phyloP scores from a whole-genome alignment of 1,139 yeast genomes.

The Geotrichum klebahnii region DNA sequence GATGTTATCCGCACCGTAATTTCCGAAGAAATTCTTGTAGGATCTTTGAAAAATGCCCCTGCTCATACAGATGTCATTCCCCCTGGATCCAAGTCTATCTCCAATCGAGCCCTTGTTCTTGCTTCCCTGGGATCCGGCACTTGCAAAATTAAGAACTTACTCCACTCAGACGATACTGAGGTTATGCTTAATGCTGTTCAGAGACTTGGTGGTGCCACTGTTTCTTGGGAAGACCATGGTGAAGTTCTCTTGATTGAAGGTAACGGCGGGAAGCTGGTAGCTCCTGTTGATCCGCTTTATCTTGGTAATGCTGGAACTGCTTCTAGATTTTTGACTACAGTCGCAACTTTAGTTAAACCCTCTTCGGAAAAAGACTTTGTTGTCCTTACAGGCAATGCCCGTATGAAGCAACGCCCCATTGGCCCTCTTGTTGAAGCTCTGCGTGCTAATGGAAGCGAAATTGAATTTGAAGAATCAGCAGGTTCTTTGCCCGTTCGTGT shows the following conservation, averaged over 20 bases:
- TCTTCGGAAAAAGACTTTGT: conserved; percentile 48
- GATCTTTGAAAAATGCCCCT: conserved; percentile 43
- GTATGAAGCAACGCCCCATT: conserved; percentile 97
- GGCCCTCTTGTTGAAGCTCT: conserved; percentile 95
- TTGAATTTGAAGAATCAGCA: conserved; percentile 63
- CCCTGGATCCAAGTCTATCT: conserved; percentile 96
- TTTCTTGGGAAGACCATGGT: conserved; percentile 72
- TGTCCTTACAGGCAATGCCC: conserved; percentile 82
- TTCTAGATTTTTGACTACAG: conserved; percentile 86
- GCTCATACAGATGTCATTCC: conserved; percentile 57
- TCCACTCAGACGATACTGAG: conserved; percentile 92
- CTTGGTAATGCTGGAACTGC: conserved; percentile 99
- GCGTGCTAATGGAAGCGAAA: conserved; percentile 67
- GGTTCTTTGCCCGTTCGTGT: conserved; percentile 88
- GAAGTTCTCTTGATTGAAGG: conserved; percentile 86
- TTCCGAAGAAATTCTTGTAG: conserved; percentile 75
- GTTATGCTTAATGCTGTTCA: conserved; percentile 89
- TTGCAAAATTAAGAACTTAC: conserved; percentile 74
- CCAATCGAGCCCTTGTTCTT: conserved; percentile 86
- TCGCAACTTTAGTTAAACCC: conserved; percentile 66
- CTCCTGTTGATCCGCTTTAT: conserved; percentile 64
- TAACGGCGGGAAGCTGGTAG: conserved; percentile 69
- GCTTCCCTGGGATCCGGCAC: conserved; percentile 90
- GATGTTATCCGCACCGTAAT: conserved; percentile 75
- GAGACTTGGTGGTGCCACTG: conserved; percentile 73